A percentile compares a stretch with the other conserved stretches of the same genome.
phyloP scores from a whole-genome alignment of 2,329 filamentous ascomycete species.

The Emmonsiellopsis sp. region DNA sequence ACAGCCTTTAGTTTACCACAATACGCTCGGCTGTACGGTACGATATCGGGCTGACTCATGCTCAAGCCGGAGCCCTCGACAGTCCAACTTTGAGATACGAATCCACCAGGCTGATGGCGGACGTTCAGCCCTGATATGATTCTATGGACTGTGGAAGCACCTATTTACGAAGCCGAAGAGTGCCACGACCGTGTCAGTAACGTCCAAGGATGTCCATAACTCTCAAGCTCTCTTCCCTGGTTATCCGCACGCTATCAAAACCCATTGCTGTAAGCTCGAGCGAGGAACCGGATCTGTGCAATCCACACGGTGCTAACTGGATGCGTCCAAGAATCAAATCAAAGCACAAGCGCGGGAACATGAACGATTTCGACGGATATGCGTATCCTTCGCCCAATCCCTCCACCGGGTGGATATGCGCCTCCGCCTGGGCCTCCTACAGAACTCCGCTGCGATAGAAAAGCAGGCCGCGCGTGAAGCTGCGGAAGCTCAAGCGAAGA shows the following conservation, averaged over 20 bases:
- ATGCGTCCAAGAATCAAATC: slow-evolving; percentile 48
- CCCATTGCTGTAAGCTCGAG: slow-evolving; percentile 51
- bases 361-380: slow-evolving; percentile 53
- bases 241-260: slow-evolving; percentile 57
- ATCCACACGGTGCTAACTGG: neutral
- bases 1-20: too few relatives aligned
- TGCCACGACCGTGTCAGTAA: neutral
- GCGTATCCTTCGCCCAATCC: slow-evolving; percentile 52
- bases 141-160: neutral
- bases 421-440: slow-evolving; percentile 54
- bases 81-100: too few relatives aligned
- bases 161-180: neutral
- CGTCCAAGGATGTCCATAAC: slow-evolving; percentile 48
- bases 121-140: neutral
- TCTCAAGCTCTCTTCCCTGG: slow-evolving; percentile 56
- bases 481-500: slow-evolving; percentile 45
- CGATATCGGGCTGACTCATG: too few relatives aligned
- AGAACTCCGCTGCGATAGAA: slow-evolving; percentile 47
- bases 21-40: too few relatives aligned
- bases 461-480: slow-evolving; percentile 39
- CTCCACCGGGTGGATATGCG: slow-evolving; percentile 60
- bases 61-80: too few relatives aligned
- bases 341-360: slow-evolving; percentile 60
- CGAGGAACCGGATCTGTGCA: neutral
- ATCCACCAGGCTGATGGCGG: too few relatives aligned